These are phyloP conservation scores for Verticillium zaregamsianum DNA, from an alignment of 2,329 filamentous ascomycete genomes.

Conservation along the genomic window DNA sequence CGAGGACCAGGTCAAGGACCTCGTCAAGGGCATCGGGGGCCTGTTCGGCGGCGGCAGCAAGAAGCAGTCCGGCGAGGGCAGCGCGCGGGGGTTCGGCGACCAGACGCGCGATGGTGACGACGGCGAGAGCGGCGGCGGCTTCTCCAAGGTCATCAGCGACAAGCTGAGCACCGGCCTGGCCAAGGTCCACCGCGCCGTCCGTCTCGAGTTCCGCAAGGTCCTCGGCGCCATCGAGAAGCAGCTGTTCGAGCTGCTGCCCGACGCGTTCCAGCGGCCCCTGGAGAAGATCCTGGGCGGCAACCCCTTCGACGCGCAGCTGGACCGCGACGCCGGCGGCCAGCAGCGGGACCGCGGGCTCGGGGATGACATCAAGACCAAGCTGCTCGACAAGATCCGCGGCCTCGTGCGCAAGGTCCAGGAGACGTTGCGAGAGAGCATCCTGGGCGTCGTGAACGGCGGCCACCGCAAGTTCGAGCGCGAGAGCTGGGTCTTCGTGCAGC, in stretches of 20 bases:
- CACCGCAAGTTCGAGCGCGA: slow-evolving; percentile 42
- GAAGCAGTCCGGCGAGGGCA: slow-evolving; percentile 25
- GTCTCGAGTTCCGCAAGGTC: slow-evolving; percentile 40
- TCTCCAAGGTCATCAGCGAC: slow-evolving; percentile 41
- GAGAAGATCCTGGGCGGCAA: slow-evolving; percentile 44
- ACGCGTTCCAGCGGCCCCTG: slow-evolving; percentile 36
- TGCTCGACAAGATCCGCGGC: slow-evolving; percentile 38
- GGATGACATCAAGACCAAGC: slow-evolving; percentile 38
- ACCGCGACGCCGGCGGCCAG: slow-evolving; percentile 24
- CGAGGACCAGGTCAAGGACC: slow-evolving; percentile 37
- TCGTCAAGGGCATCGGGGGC: slow-evolving; percentile 38
- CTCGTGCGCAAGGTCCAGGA: slow-evolving; percentile 41
- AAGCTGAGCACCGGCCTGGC: slow-evolving; percentile 40
- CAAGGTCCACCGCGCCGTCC: slow-evolving; percentile 38
- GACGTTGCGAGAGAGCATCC: slow-evolving; percentile 37
- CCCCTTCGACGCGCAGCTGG: slow-evolving; percentile 39
- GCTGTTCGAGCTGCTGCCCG: slow-evolving; percentile 39
- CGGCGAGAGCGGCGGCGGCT: slow-evolving; percentile 26
- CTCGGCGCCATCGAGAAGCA: slow-evolving; percentile 39
- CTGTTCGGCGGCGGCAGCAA: slow-evolving; percentile 34
- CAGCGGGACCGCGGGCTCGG: slow-evolving; percentile 32
- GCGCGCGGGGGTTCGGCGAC: slow-evolving; percentile 25
- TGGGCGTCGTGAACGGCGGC: slow-evolving; percentile 39
- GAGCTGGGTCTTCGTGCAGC: slow-evolving; percentile 43
- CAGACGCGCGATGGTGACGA: slow-evolving; percentile 12